These are phyloP conservation scores for Magnaporthiopsis poae DNA, from an alignment of 2,329 filamentous ascomycete genomes.

Conservation along the genomic window DNA sequence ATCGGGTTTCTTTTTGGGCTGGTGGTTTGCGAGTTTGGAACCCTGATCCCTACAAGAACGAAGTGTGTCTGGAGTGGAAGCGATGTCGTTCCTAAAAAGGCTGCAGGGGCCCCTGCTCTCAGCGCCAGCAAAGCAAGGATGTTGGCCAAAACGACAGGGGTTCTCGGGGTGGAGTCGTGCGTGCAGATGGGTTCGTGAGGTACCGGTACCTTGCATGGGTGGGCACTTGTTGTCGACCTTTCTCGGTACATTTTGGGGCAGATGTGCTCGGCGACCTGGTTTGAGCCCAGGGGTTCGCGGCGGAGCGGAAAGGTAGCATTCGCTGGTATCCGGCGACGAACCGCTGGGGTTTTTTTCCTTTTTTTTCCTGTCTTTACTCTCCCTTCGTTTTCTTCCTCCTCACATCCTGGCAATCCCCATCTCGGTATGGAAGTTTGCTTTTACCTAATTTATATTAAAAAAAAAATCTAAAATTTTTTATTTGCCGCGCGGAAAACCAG, in stretches of 20 bases:
- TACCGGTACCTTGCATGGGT: constrained; percentile 5
- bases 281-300: not conserved
- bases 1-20: not conserved
- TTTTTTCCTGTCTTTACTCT: too few relatives aligned
- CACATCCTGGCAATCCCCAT: not conserved
- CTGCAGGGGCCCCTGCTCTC: not conserved
- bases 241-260: not conserved
- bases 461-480: not conserved
- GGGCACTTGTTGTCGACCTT: not conserved
- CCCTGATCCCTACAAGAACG: constrained; percentile 7
- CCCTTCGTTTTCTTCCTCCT: not conserved
- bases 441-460: not conserved
- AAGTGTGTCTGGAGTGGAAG: not conserved
- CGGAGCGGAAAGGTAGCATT: not conserved
- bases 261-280: not conserved
- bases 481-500: not conserved
- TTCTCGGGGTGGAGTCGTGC: not conserved
- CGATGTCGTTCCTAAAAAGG: constrained; percentile 7
- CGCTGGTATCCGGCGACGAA: not conserved
- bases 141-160: constrained; percentile 4
- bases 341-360: not conserved
- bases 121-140: constrained; percentile 1
- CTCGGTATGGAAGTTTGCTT: not conserved
- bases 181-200: not conserved
- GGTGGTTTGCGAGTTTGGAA: constrained; percentile 3